phyloP scores from a whole-genome alignment of 345 rosid species.

The Populus euphratica region DNA sequence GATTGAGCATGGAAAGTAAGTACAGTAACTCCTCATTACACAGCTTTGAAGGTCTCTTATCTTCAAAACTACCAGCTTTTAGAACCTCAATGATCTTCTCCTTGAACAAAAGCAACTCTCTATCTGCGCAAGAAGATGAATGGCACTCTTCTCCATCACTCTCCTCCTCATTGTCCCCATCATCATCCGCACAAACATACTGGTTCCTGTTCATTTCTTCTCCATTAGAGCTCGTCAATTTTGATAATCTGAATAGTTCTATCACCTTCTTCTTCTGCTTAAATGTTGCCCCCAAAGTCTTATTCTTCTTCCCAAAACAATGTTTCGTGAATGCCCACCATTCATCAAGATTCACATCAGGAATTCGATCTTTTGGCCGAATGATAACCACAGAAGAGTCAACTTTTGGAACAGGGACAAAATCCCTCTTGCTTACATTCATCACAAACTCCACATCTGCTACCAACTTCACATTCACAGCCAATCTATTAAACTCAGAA shows the following conservation, averaged over 20 bases:
- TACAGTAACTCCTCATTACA: slow-evolving; percentile 53
- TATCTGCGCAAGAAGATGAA: slow-evolving; percentile 24
- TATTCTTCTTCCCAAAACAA: slow-evolving; percentile 80
- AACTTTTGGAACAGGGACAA: slow-evolving; percentile 78
- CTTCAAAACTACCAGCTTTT: slow-evolving; percentile 47
- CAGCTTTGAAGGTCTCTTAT: slow-evolving; percentile 81
- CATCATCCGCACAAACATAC: slow-evolving; percentile 17
- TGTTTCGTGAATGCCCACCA: slow-evolving; percentile 78
- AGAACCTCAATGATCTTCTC: slow-evolving; percentile 51
- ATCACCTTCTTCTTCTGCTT: slow-evolving; percentile 84
- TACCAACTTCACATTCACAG: slow-evolving; percentile 76
- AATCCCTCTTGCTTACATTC: slow-evolving; percentile 93
- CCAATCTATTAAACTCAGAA: slow-evolving; percentile 75
- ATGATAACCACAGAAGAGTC: slow-evolving; percentile 81
- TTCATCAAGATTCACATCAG: slow-evolving; percentile 54
- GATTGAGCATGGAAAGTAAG: slow-evolving; percentile 64
- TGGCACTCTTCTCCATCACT: slow-evolving; percentile 9
- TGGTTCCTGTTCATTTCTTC: slow-evolving; percentile 8
- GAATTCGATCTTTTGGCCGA: slow-evolving; percentile 63
- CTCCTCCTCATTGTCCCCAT: slow-evolving; percentile 16
- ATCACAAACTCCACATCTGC: slow-evolving; percentile 75
- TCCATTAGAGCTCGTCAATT: background rate
- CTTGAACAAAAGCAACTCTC: slow-evolving; percentile 47
- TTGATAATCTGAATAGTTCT: slow-evolving; percentile 50
- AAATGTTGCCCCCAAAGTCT: slow-evolving; percentile 79